Evolutionary conservation across 192 early-diverging fungal species (phyloP).

Genomic region (Backusella macrospora): DNA sequence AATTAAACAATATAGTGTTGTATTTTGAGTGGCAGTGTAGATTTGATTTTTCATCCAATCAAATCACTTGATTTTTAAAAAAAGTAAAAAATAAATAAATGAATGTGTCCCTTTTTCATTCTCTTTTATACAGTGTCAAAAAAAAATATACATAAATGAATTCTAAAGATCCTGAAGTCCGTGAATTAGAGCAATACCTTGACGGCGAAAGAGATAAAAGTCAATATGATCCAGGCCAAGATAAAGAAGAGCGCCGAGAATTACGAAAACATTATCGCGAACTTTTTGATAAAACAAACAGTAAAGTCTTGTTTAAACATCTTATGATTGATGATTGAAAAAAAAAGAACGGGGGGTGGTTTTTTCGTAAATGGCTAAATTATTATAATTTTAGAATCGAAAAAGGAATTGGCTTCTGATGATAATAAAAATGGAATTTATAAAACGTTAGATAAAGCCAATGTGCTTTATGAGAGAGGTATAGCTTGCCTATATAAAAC

Average conservation of each 20-base stretch:
- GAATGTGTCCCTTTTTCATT: background rate
- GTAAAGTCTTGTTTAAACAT: background rate
- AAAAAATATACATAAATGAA: background rate
- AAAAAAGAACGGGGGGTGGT: no score
- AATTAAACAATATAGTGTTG: no score
- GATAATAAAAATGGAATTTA: slow-evolving; percentile 6
- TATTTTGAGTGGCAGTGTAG: no score
- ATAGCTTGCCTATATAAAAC: slow-evolving; percentile 1
- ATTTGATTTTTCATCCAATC: background rate
- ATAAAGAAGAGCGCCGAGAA: slow-evolving; percentile 33
- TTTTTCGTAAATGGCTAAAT: no score
- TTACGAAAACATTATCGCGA: slow-evolving; percentile 29
- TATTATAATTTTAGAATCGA: background rate
- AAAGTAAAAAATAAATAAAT: background rate
- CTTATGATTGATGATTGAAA: background rate
- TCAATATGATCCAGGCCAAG: slow-evolving; percentile 35
- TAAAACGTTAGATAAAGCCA: slow-evolving; percentile 40
- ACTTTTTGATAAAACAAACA: slow-evolving; percentile 26
- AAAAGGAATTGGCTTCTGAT: slow-evolving; percentile 33
- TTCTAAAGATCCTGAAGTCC: slow-evolving; percentile 1
- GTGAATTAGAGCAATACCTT: slow-evolving; percentile 23
- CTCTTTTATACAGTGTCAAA: background rate
- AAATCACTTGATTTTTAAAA: background rate
- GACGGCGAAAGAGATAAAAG: slow-evolving; percentile 21
- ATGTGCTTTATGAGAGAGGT: slow-evolving; percentile 27